phyloP scores from a whole-genome alignment of 441 rosid species.

The Bruguiera hainesii region DNA sequence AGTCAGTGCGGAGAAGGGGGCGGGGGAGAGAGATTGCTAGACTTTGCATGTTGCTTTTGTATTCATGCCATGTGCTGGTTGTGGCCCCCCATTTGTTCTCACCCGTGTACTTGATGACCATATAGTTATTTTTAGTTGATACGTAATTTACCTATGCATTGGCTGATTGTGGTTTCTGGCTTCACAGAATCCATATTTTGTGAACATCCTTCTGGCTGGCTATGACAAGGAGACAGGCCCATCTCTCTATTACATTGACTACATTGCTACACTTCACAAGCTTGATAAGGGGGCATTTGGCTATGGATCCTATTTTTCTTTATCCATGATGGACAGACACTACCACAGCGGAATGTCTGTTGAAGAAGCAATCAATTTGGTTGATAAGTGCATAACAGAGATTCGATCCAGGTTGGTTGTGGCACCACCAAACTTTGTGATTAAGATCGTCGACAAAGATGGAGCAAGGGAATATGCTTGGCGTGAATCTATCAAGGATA shows the following conservation, averaged over 20 bases:
- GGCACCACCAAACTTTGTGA: constrained; percentile 94
- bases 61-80: too few species aligned
- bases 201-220: constrained; percentile 94
- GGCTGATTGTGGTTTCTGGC: constrained; percentile 5
- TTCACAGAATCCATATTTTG: constrained; percentile 74
- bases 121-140: neutral
- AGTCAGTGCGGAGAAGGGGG: too few species aligned
- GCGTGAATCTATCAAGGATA: constrained; percentile 77
- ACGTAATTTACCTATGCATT: neutral
- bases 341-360: constrained; percentile 86
- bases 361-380: constrained; percentile 77
- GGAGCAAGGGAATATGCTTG: constrained; percentile 84
- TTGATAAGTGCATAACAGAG: constrained; percentile 88
- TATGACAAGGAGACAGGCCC: constrained; percentile 93
- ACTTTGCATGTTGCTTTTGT: too few species aligned
- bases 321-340: constrained; percentile 95
- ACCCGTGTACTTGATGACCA: neutral
- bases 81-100: neutral
- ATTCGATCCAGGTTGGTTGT: constrained; percentile 84
- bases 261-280: constrained; percentile 94
- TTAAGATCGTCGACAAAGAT: constrained; percentile 90
- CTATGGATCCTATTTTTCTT: constrained; percentile 86
- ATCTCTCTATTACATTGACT: constrained; percentile 89
- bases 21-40: too few species aligned
- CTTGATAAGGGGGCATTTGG: constrained; percentile 97